Percentiles rank a stretch among this genome's conserved stretches.
Conservation (phyloP, 2,329 filamentous ascomycete genomes). For the Apiospora rasikravindrae region DNA sequence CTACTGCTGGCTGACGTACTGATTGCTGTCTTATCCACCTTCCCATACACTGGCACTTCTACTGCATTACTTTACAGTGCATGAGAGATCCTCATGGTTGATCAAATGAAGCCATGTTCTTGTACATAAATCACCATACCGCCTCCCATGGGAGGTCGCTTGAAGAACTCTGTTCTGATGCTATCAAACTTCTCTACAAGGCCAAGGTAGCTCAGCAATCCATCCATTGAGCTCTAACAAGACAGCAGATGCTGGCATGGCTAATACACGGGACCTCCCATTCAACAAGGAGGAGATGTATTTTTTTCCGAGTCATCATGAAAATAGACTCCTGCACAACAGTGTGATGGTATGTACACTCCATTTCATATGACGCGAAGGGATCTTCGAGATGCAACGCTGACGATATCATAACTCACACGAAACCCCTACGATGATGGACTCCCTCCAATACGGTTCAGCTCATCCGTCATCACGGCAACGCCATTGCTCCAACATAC, state of each 20-base stretch:
- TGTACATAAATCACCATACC: neutral
- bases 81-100: neutral
- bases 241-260: neutral
- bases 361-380: too few species aligned
- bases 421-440: too few species aligned
- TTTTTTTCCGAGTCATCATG: neutral
- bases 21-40: neutral
- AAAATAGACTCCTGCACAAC: neutral
- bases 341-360: too few species aligned
- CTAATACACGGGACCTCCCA: neutral
- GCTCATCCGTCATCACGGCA: too few species aligned
- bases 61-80: neutral
- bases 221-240: neutral
- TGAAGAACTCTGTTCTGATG: neutral
- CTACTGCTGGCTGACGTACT: neutral
- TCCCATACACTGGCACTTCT: neutral
- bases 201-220: neutral
- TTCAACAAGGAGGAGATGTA: neutral
- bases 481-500: too few species aligned
- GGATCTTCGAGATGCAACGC: too few species aligned
- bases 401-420: too few species aligned
- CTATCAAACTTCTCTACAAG: neutral
- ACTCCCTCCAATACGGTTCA: too few species aligned
- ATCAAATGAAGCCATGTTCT: neutral
- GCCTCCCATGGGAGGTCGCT: neutral